Evolutionary conservation across 23 red algal species (phyloP), one percentile per base, ranked within the genome.

Genomic region (Gracilaria gracilis): DNA sequence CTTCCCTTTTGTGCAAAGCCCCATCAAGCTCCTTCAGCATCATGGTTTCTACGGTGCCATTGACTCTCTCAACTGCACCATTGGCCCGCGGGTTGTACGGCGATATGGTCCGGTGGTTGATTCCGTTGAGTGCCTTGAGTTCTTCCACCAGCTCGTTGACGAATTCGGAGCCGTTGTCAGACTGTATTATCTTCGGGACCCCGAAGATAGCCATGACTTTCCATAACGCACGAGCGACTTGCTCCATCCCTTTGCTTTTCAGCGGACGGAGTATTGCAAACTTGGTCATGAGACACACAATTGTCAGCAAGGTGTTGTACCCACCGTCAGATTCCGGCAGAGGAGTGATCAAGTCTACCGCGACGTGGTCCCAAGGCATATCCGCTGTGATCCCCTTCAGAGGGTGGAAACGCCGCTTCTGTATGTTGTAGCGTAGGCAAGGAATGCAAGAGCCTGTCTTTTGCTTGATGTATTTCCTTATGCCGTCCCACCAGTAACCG

Each of bases 131-230:
- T n/a, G n/a, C n/a, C n/a, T n/a, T n/a, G n/a, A n/a, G n/a, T n/a
- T n/a, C n/a, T 7, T 1, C 50, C 39, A 14, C 50, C 12, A 49
- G 8, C 32, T 79, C 38, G 38, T 79, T 79, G 11, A 79, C 74
- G 35, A 79, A 79, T 21, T 79, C 74, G 3, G 74, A 79, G 15
- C 74, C 74, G 74, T 49, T 79, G 11, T 79, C 35, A 14, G 74
- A 79, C 38, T 79, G 74, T 25, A 79, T 79, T 9, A 79, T 20
- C 35, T 51, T 79, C 13, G 74, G 74, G 12, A 79, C 74, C 4
- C 33, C 1, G 50, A 49, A 36, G 15, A 79, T 49, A 35, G 15
- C 9, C 8, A 79, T 4, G 19, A 79, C 12, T 47, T 79, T 39
- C 74, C 33, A 79, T 11, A 79, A 20, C 21, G 35, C 12, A 4